Conservation (phyloP, 768 basidiomycete species). For the Termitomyces sp. region DNA sequence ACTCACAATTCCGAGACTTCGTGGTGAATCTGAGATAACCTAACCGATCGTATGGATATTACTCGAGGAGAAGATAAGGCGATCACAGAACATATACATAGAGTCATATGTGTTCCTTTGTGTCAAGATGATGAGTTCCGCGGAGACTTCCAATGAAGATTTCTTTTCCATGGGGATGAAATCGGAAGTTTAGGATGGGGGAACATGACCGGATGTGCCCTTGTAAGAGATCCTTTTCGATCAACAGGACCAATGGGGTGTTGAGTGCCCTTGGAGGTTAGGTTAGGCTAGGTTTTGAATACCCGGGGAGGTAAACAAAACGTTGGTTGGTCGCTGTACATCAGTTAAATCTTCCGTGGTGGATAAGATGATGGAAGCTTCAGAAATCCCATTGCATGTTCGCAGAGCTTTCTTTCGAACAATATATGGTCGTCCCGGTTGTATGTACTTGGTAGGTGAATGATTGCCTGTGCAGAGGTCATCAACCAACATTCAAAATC, state of each 20-base stretch:
- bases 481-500: not conserved
- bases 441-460: no score
- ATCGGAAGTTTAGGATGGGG: not conserved
- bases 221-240: not conserved
- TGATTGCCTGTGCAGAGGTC: not conserved
- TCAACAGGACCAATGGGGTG: not conserved
- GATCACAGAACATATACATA: constrained; percentile 9
- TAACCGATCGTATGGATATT: constrained; percentile 3
- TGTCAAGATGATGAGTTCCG: not conserved
- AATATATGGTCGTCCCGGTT: not conserved
- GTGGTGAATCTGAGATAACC: constrained; percentile 6
- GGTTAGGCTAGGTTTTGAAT: no score
- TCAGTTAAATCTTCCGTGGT: not conserved
- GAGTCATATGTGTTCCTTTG: not conserved
- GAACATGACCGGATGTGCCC: not conserved
- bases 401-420: not conserved
- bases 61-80: not conserved
- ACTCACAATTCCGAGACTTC: constrained; percentile 8
- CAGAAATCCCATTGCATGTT: not conserved
- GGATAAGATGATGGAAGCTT: not conserved
- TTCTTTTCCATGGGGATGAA: not conserved
- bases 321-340: not conserved
- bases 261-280: no score
- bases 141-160: not conserved
- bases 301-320: no score